Conservation (phyloP, 2,329 filamentous ascomycete species). For the Escovopsis sp. region DNA sequence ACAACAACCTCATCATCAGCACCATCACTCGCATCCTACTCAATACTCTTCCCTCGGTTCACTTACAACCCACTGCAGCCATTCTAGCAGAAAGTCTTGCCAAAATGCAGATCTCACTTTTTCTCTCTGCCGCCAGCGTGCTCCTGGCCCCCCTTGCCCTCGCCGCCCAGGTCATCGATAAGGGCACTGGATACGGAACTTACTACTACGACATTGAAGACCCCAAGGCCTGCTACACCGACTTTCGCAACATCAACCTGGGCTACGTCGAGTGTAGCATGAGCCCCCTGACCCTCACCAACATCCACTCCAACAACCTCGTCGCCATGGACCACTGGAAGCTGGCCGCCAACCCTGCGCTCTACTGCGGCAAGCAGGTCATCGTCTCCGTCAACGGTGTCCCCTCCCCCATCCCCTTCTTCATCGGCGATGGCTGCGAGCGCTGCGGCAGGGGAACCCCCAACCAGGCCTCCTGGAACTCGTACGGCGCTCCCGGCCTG, state of each 20-base stretch:
- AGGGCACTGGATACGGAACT: constrained; percentile 3
- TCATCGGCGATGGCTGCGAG: constrained; percentile 7
- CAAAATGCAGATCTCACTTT: background rate
- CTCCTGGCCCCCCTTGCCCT: background rate
- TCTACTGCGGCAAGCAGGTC: constrained; percentile 7
- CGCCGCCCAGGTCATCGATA: background rate
- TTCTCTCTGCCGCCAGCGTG: background rate
- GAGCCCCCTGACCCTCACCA: constrained; percentile 1
- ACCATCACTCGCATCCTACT: background rate
- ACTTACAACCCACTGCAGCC: background rate
- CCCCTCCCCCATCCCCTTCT: constrained; percentile 2
- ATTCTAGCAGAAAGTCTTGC: background rate
- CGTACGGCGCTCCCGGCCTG: constrained; percentile 4
- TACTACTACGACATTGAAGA: constrained; percentile 4
- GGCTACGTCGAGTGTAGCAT: constrained; percentile 2
- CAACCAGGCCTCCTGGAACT: constrained; percentile 1
- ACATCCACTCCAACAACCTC: constrained; percentile 6
- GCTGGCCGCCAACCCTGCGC: constrained; percentile 2
- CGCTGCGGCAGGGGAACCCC: constrained; percentile 4
- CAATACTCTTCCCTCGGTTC: background rate
- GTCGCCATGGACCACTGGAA: constrained; percentile 6
- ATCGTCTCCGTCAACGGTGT: constrained; percentile 7
- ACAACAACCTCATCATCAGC: background rate
- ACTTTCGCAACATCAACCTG: background rate
- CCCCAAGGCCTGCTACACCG: background rate